Conservation (phyloP, 2,329 filamentous ascomycete genomes). For the Sarocladium brachiariae region DNA sequence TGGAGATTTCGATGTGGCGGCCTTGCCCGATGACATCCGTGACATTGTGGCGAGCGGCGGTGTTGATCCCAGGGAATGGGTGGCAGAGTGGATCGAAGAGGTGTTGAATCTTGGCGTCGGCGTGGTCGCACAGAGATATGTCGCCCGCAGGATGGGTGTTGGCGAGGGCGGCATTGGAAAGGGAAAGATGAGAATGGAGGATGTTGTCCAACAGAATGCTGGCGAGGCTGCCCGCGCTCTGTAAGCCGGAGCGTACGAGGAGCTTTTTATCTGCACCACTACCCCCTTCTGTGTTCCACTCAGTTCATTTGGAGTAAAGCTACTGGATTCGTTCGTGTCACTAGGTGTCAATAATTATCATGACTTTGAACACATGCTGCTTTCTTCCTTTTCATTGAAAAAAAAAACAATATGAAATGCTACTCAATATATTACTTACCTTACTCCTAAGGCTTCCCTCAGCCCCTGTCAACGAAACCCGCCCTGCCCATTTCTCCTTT, state of each 20-base stretch:
- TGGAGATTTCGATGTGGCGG: background rate
- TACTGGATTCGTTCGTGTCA: background rate
- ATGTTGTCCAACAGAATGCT: slow-evolving; percentile 47
- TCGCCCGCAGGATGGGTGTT: slow-evolving; percentile 91
- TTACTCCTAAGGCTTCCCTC: no score
- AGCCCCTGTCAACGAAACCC: slow-evolving; percentile 20
- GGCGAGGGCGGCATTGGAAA: slow-evolving; percentile 65
- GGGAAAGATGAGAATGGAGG: slow-evolving; percentile 54
- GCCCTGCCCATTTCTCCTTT: slow-evolving; percentile 29
- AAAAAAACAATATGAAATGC: no score
- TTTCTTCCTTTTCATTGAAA: no score
- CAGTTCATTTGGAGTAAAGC: background rate
- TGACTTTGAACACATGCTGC: background rate
- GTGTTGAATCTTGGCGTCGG: slow-evolving; percentile 70
- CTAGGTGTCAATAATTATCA: background rate
- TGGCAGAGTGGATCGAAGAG: slow-evolving; percentile 96
- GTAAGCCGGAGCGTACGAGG: background rate
- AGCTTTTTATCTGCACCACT: background rate
- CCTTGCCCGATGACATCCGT: slow-evolving; percentile 71
- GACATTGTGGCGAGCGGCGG: slow-evolving; percentile 70
- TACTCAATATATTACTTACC: no score
- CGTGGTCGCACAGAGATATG: slow-evolving; percentile 88
- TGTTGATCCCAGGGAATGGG: slow-evolving; percentile 94
- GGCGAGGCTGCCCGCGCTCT: slow-evolving; percentile 52
- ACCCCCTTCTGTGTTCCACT: no score